Evolutionary conservation across 805 yeast species (phyloP), one percentile per base, ranked within the genome.

Genomic region (Ascoidea rubescens): DNA sequence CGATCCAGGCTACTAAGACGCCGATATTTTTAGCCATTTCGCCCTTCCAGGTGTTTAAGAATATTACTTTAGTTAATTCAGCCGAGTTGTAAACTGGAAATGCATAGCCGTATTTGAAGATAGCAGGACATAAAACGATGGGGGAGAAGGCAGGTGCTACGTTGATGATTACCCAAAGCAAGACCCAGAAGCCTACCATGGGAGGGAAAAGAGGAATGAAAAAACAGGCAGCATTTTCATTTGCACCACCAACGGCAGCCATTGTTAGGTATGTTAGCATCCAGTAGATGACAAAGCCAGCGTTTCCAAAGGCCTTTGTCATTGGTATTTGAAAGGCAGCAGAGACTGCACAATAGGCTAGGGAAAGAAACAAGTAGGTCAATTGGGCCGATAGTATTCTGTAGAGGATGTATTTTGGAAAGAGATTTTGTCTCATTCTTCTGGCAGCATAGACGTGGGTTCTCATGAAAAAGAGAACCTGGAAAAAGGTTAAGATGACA

Each of bases 271-370:
- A 84, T 5, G 76, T 66, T 42, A 75, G 58, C 74, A 79, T 73
- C 90, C 89, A 84, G 54, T 70, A 71, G 1, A 83, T 82, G 31
- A 84, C 69, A 63, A 83, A 83, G 0, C 89, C 89, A 4, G 80
- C 70, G 12, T 64, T 67, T 1, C 84, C 86, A 68, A 77, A 83
- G 0, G 84, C 62, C 1, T 55, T 62, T 14, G 69, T 67, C 57
- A 78, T 71, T 51, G 74, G 72, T 37, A 81, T 70, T 59, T 79
- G 84, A 67, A 81, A 79, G 0, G 87, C 87, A 31, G 78, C 68
- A 28, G 83, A 71, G 43, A 84, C 76, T 45, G 75, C 64, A 5
- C 79, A 70, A 58, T 73, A 78, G 46, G 74, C 72, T 43, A 83
- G 66, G 30, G 85, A 75, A 44, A 83, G 58, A 14, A 80, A 59